Conservation (phyloP, 2,329 filamentous ascomycete genomes). For the Helotiales sp. region DNA sequence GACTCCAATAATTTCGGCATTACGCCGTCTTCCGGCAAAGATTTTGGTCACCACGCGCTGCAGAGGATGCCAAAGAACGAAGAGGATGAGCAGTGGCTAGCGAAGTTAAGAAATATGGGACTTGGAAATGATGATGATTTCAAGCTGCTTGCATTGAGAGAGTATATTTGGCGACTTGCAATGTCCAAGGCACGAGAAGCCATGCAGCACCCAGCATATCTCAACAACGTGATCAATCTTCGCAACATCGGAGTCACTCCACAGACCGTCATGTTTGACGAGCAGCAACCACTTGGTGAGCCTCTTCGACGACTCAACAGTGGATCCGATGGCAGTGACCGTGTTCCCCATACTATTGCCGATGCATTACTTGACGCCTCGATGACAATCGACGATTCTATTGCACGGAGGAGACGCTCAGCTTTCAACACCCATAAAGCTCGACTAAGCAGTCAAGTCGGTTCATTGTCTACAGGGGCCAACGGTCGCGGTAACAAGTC, state of each 20-base stretch:
- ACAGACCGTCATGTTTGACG: slow-evolving; percentile 93
- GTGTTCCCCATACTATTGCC: slow-evolving; percentile 72
- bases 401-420: slow-evolving; percentile 57
- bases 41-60: slow-evolving; percentile 61
- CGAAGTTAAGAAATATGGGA: slow-evolving; percentile 81
- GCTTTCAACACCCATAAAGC: slow-evolving; percentile 57
- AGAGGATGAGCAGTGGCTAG: slow-evolving; percentile 94
- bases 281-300: slow-evolving; percentile 61
- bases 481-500: slow-evolving; percentile 31
- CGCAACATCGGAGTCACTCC: slow-evolving; percentile 78
- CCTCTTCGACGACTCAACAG: slow-evolving; percentile 43
- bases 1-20: slow-evolving; percentile 57
- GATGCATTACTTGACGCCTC: slow-evolving; percentile 93
- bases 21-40: slow-evolving; percentile 60
- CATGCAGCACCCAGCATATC: slow-evolving; percentile 44
- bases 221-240: slow-evolving; percentile 75
- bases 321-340: slow-evolving; percentile 44
- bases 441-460: slow-evolving; percentile 46
- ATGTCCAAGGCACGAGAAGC: slow-evolving; percentile 59
- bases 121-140: slow-evolving; percentile 83
- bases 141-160: slow-evolving; percentile 82
- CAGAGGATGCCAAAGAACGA: slow-evolving; percentile 76
- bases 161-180: slow-evolving; percentile 89
- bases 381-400: slow-evolving; percentile 77
- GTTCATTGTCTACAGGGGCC: slow-evolving; percentile 21